Percentiles rank a stretch among this genome's conserved stretches.
phyloP scores from a whole-genome alignment of 352 stramenopile species.

The Pythium aquatile region DNA sequence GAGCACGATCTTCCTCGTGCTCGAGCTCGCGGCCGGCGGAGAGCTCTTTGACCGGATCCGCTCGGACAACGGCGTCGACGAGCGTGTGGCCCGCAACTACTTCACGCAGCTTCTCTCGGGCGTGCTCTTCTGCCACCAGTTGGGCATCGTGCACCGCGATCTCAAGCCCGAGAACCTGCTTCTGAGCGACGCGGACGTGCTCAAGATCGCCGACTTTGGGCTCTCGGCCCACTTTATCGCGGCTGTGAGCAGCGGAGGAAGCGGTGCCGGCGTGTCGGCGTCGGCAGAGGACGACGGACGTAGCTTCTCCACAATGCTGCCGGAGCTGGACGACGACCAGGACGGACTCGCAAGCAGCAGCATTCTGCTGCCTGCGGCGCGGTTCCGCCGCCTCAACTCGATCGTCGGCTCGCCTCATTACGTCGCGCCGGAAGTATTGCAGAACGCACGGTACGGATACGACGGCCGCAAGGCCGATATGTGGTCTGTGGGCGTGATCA shows the following conservation, averaged over 20 bases:
- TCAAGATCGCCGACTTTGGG: slow-evolving; percentile 96
- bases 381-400: slow-evolving; percentile 91
- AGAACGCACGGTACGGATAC: slow-evolving; percentile 87
- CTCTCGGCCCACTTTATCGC: slow-evolving; percentile 92
- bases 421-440: slow-evolving; percentile 94
- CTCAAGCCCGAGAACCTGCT: slow-evolving; percentile 98
- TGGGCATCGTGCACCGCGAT: slow-evolving; percentile 94
- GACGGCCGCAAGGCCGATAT: slow-evolving; percentile 92
- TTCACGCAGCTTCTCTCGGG: slow-evolving; percentile 89
- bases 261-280: slow-evolving; percentile 27
- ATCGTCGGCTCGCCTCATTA: slow-evolving; percentile 97
- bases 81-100: slow-evolving; percentile 80
- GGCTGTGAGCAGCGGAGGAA: slow-evolving; percentile 58
- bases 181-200: slow-evolving; percentile 84
- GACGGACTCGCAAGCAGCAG: slow-evolving; percentile 6
- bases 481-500: slow-evolving; percentile 92
- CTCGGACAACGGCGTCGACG: slow-evolving; percentile 76
- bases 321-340: slow-evolving; percentile 27
- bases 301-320: slow-evolving; percentile 4
- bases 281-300: slow-evolving; percentile 22
- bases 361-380: slow-evolving; percentile 34
- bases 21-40: slow-evolving; percentile 89
- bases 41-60: slow-evolving; percentile 94
- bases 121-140: slow-evolving; percentile 89
- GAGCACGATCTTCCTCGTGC: slow-evolving; percentile 92